These are phyloP conservation scores for Mycena amicta DNA, from an alignment of 768 basidiomycete genomes.

Conservation along the genomic window DNA sequence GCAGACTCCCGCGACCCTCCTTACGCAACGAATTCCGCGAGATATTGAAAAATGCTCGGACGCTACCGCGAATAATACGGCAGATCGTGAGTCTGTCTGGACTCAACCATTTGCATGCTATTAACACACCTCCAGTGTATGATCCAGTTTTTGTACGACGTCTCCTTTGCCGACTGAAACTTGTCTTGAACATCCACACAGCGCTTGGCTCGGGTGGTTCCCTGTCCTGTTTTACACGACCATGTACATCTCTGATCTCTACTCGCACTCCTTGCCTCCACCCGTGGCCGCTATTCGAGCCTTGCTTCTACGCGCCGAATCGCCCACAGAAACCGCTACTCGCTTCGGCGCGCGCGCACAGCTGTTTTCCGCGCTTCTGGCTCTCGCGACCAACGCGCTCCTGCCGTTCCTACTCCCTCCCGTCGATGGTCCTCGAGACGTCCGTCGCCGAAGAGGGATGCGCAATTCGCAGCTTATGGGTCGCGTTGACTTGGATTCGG, in stretches of 20 bases:
- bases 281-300: not conserved
- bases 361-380: constrained; percentile 72
- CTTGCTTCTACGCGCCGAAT: constrained; percentile 36
- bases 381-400: constrained; percentile 66
- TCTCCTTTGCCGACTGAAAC: constrained; percentile 8
- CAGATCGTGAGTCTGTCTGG: constrained; percentile 75
- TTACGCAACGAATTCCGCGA: constrained; percentile 53
- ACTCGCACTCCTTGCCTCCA: constrained; percentile 48
- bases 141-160: constrained; percentile 83
- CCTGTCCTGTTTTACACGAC: constrained; percentile 89
- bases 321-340: constrained; percentile 57
- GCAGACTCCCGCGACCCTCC: constrained; percentile 32
- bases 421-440: constrained; percentile 17
- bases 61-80: constrained; percentile 72
- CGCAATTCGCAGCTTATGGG: constrained; percentile 14
- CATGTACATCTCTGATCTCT: constrained; percentile 85
- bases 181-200: constrained; percentile 27
- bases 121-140: constrained; percentile 52
- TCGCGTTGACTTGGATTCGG: constrained; percentile 1
- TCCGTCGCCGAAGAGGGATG: not conserved
- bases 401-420: constrained; percentile 69
- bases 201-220: constrained; percentile 93
- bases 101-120: not conserved
- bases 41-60: constrained; percentile 69
- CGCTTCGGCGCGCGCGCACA: constrained; percentile 84